Percentiles rank a stretch among this genome's conserved stretches.
Evolutionary conservation across 2,329 filamentous ascomycete genomes (phyloP).

Genomic region (Monilinia laxa): DNA sequence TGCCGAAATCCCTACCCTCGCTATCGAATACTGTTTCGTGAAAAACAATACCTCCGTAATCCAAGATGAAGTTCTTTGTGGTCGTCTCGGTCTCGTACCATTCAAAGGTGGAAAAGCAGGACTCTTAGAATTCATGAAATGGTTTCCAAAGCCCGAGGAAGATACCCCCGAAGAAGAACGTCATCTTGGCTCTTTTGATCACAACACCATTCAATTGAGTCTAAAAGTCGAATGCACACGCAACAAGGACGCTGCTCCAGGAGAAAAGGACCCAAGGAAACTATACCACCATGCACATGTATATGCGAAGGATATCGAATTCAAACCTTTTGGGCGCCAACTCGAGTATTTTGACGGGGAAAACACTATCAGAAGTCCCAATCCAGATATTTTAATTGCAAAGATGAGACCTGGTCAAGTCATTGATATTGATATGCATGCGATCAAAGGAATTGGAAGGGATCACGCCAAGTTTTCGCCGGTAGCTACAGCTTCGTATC

Average conservation of each 20-base stretch:
- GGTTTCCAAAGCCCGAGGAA: slow-evolving; percentile 70
- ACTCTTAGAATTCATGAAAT: slow-evolving; percentile 74
- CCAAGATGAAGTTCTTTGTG: slow-evolving; percentile 93
- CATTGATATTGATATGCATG: slow-evolving; percentile 85
- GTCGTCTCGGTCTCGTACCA: slow-evolving; percentile 86
- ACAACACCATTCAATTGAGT: slow-evolving; percentile 80
- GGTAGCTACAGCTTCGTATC: slow-evolving; percentile 90
- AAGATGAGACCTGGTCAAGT: slow-evolving; percentile 90
- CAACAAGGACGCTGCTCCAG: slow-evolving; percentile 68
- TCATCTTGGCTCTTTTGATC: slow-evolving; percentile 64
- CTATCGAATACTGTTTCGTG: slow-evolving; percentile 91
- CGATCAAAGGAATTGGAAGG: slow-evolving; percentile 88
- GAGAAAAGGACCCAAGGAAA: slow-evolving; percentile 77
- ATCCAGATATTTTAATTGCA: slow-evolving; percentile 90
- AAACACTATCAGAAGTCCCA: slow-evolving; percentile 69
- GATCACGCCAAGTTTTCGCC: slow-evolving; percentile 98
- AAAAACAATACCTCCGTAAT: slow-evolving; percentile 97
- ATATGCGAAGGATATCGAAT: slow-evolving; percentile 76
- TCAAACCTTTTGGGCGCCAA: slow-evolving; percentile 74
- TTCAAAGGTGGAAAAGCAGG: slow-evolving; percentile 77
- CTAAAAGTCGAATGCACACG: slow-evolving; percentile 78
- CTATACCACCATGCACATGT: slow-evolving; percentile 84
- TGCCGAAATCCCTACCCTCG: slow-evolving; percentile 88
- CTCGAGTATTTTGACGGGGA: slow-evolving; percentile 65
- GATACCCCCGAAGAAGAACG: slow-evolving; percentile 56